These are phyloP conservation scores for Fraxinus nigra DNA, from an alignment of 305 asterid genomes.

Conservation along the genomic window DNA sequence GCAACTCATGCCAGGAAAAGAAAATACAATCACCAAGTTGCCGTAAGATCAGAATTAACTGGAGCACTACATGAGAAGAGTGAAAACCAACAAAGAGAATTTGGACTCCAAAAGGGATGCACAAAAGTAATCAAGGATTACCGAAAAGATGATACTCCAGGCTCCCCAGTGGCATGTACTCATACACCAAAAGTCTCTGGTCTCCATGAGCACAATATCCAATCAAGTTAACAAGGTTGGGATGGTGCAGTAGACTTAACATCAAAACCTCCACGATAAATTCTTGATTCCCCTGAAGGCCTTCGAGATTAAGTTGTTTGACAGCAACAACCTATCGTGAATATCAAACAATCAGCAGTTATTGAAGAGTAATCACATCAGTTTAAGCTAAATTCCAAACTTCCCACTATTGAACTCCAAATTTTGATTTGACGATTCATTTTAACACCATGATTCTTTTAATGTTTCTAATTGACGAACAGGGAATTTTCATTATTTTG, in stretches of 20 bases:
- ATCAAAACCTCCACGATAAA: constrained; percentile 88
- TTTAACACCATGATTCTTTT: neutral
- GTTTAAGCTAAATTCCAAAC: neutral
- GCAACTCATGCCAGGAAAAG: neutral
- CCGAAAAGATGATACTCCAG: constrained; percentile 84
- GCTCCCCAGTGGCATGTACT: constrained; percentile 94
- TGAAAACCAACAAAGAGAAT: neutral
- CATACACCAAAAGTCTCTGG: constrained; percentile 83
- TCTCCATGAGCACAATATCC: constrained; percentile 92
- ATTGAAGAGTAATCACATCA: constrained; percentile 37
- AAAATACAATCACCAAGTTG: neutral
- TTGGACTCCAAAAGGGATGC: neutral
- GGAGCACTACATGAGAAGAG: neutral
- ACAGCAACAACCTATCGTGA: constrained; percentile 63
- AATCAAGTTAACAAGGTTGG: constrained; percentile 76
- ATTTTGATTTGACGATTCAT: neutral
- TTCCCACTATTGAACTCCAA: neutral
- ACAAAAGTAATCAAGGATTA: constrained; percentile 25
- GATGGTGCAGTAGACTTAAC: constrained; percentile 78
- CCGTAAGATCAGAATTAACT: neutral
- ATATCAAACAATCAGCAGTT: constrained; percentile 12
- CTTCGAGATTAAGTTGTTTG: constrained; percentile 81
- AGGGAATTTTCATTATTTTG: neutral
- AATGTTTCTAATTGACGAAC: neutral
- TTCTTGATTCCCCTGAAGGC: constrained; percentile 85